A percentile compares a stretch with the other conserved stretches of the same genome.
Conservation (phyloP, 2,329 filamentous ascomycete species). For the Paraconiothyrium sp. region DNA sequence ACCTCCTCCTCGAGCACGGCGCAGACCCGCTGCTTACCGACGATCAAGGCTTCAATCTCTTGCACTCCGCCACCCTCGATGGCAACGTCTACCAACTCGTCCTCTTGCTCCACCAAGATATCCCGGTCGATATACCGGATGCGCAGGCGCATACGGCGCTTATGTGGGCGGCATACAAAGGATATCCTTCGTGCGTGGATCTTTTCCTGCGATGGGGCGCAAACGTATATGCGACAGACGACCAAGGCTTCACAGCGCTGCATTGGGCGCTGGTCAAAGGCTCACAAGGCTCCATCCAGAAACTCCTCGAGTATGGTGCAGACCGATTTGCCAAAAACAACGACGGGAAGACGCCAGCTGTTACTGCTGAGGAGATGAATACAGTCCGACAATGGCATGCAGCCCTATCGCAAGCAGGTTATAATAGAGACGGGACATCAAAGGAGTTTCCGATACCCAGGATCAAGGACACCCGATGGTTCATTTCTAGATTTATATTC, state of each 20-base stretch:
- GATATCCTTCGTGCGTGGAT: conserved; percentile 90
- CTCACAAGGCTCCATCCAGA: conserved; percentile 86
- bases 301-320: conserved; percentile 93
- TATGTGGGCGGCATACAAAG: conserved; percentile 99
- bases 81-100: conserved; percentile 92
- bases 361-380: conserved; percentile 90
- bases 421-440: conserved; percentile 78
- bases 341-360: conserved; percentile 87
- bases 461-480: conserved; percentile 77
- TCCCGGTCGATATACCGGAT: conserved; percentile 91
- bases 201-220: conserved; percentile 94
- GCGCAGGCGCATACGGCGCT: conserved; percentile 90
- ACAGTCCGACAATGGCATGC: conserved; percentile 82
- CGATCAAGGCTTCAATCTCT: conserved; percentile 95
- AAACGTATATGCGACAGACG: conserved; percentile 87
- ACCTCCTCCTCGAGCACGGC: conserved; percentile 88
- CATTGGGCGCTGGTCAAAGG: conserved; percentile 98
- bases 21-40: conserved; percentile 93
- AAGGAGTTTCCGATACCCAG: conserved; percentile 78
- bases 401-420: conserved; percentile 85
- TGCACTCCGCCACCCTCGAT: conserved; percentile 96
- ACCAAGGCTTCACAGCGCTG: conserved; percentile 91
- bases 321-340: conserved; percentile 91
- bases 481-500: conserved; percentile 88
- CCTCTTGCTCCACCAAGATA: conserved; percentile 91